A percentile compares a stretch with the other conserved stretches of the same genome.
Evolutionary conservation across 495 filamentous ascomycete species (phyloP).

Genomic region (Aspergillus leporis): DNA sequence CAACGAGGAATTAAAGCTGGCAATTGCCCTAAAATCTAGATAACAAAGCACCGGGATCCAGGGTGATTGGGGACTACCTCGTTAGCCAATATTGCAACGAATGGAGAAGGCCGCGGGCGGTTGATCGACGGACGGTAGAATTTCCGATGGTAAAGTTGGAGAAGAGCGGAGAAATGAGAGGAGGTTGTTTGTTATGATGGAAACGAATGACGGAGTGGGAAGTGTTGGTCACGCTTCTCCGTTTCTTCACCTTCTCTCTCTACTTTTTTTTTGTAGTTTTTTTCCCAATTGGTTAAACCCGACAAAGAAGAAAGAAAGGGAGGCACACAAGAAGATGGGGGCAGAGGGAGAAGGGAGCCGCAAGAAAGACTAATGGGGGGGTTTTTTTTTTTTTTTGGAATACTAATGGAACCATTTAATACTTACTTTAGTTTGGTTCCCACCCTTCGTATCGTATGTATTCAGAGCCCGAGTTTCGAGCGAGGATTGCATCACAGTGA

Average conservation of each 20-base stretch:
- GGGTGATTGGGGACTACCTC: constrained; percentile 8
- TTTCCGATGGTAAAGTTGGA: constrained; percentile 17
- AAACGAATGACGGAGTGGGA: constrained; percentile 16
- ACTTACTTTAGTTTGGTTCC: not conserved
- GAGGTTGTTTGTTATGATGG: constrained; percentile 1
- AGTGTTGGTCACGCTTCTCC: not conserved
- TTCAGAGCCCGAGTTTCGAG: not conserved
- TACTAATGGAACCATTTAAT: not conserved
- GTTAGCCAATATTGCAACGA: constrained; percentile 20
- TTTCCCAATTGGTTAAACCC: not conserved
- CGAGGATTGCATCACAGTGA: too few species aligned
- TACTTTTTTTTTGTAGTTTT: not conserved
- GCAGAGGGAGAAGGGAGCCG: constrained; percentile 23
- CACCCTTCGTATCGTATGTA: not conserved
- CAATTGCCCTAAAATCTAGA: constrained; percentile 5
- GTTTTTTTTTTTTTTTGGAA: not conserved
- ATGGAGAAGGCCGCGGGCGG: constrained; percentile 19
- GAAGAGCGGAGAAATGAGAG: constrained; percentile 17
- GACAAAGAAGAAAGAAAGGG: constrained; percentile 13
- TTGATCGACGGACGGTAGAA: constrained; percentile 26
- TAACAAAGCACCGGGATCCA: not conserved
- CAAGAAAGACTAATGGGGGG: constrained; percentile 2
- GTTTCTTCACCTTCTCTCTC: constrained; percentile 10
- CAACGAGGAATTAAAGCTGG: constrained; percentile 5
- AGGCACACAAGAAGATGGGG: constrained; percentile 17